A percentile compares a stretch with the other conserved stretches of the same genome.
Evolutionary conservation across 306 rosid species (phyloP).

Genomic region (Gillenia trifoliata): DNA sequence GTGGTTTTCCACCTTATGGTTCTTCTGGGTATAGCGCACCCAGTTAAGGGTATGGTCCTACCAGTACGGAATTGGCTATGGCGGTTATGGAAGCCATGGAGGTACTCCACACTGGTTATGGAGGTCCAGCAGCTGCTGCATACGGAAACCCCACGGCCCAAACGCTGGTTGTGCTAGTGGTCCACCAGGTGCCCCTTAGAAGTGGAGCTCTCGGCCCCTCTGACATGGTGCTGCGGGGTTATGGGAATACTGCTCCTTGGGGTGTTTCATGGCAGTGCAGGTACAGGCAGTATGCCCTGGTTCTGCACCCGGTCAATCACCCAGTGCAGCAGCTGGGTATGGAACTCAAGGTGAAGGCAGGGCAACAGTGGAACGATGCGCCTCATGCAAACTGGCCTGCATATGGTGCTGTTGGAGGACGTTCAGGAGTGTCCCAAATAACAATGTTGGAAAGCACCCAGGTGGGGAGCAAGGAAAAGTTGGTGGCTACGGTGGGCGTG

Average conservation of each 20-base stretch:
- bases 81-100: constrained; percentile 79
- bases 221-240: constrained; percentile 93
- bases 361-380: constrained; percentile 62
- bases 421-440: constrained; percentile 68
- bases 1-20: constrained; percentile 86
- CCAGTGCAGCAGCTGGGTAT: constrained; percentile 83
- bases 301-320: constrained; percentile 87
- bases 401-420: constrained; percentile 91
- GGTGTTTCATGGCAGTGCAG: constrained; percentile 67
- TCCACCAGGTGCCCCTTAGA: constrained; percentile 77
- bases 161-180: constrained; percentile 81
- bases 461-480: constrained; percentile 76
- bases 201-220: constrained; percentile 91
- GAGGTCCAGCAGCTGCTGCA: constrained; percentile 80
- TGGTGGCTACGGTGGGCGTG: constrained; percentile 71
- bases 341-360: constrained; percentile 89
- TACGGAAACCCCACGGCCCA: constrained; percentile 81
- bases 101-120: constrained; percentile 77
- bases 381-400: constrained; percentile 77
- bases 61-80: constrained; percentile 78
- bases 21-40: constrained; percentile 77
- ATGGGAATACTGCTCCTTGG: constrained; percentile 83
- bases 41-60: constrained; percentile 87
- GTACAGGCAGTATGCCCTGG: constrained; percentile 65
- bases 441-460: constrained; percentile 53